Percentiles rank a stretch among this genome's conserved stretches.
These are phyloP conservation scores for Globisporangium heterothallicum DNA, from an alignment of 352 stramenopile genomes.

Conservation along the genomic window DNA sequence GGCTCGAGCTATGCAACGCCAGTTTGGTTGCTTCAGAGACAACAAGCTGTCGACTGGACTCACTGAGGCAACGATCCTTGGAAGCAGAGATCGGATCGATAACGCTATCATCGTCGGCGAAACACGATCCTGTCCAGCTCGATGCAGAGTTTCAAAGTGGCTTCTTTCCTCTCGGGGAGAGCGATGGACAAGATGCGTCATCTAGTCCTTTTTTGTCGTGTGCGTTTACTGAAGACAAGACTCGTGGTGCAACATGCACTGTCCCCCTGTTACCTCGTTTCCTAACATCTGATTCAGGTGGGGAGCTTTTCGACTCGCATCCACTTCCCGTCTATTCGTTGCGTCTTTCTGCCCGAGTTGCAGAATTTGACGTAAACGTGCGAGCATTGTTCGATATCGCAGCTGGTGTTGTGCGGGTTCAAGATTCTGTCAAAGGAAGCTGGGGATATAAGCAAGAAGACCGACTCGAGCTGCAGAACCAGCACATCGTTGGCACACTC, in stretches of 20 bases:
- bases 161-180: background rate
- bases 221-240: background rate
- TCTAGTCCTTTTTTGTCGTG: slow-evolving; percentile 4
- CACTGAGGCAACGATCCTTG: slow-evolving; percentile 26
- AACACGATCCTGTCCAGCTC: background rate
- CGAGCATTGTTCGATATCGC: slow-evolving; percentile 1
- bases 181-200: background rate
- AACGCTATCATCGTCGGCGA: slow-evolving; percentile 6
- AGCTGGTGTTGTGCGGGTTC: background rate
- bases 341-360: background rate
- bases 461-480: background rate
- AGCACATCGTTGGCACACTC: background rate
- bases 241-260: background rate
- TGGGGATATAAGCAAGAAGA: background rate
- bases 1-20: slow-evolving; percentile 24
- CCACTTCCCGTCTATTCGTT: slow-evolving; percentile 5
- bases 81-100: slow-evolving; percentile 6
- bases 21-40: slow-evolving; percentile 17
- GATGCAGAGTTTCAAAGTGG: slow-evolving; percentile 9
- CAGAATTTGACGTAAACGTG: slow-evolving; percentile 7
- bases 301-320: background rate
- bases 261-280: slow-evolving; percentile 5
- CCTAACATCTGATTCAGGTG: background rate
- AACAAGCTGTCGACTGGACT: slow-evolving; percentile 14
- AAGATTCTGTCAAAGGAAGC: background rate